These are phyloP conservation scores for Zalerion maritima DNA, from an alignment of 495 filamentous ascomycete genomes.

Conservation along the genomic window DNA sequence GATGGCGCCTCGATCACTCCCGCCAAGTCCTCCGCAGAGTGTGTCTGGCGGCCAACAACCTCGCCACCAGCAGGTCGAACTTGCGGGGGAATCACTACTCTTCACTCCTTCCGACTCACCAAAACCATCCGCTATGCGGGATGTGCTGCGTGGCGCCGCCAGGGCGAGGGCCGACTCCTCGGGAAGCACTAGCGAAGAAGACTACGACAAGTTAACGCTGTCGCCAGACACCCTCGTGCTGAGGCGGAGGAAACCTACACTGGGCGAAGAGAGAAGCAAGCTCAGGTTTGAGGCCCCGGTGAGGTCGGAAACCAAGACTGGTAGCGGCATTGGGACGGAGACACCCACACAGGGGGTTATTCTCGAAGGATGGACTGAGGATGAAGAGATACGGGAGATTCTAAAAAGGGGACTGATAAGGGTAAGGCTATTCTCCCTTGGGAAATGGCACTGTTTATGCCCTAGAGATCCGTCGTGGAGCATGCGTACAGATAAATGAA, in stretches of 20 bases:
- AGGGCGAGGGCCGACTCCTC: slow-evolving; percentile 5
- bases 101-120: neutral
- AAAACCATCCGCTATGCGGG: neutral
- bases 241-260: slow-evolving; percentile 8
- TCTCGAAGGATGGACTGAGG: slow-evolving; percentile 43
- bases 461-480: slow-evolving; percentile 7
- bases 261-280: slow-evolving; percentile 9
- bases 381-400: slow-evolving; percentile 38
- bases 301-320: slow-evolving; percentile 26
- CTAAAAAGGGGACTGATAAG: slow-evolving; percentile 31
- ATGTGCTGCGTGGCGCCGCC: slow-evolving; percentile 1
- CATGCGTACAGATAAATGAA: slow-evolving; percentile 9
- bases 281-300: slow-evolving; percentile 33
- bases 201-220: slow-evolving; percentile 17
- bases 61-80: too few species aligned
- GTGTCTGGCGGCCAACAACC: too few species aligned
- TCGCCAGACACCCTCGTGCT: slow-evolving; percentile 10
- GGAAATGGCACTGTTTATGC: neutral
- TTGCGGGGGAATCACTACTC: too few species aligned
- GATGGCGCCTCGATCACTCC: too few species aligned
- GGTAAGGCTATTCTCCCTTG: slow-evolving; percentile 6
- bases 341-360: too few species aligned
- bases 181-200: slow-evolving; percentile 15
- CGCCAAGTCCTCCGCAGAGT: too few species aligned
- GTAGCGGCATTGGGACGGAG: too few species aligned